These are phyloP conservation scores for Oropetium thomaeum DNA, from an alignment of 176 grass and related monocot species.

Conservation along the genomic window DNA sequence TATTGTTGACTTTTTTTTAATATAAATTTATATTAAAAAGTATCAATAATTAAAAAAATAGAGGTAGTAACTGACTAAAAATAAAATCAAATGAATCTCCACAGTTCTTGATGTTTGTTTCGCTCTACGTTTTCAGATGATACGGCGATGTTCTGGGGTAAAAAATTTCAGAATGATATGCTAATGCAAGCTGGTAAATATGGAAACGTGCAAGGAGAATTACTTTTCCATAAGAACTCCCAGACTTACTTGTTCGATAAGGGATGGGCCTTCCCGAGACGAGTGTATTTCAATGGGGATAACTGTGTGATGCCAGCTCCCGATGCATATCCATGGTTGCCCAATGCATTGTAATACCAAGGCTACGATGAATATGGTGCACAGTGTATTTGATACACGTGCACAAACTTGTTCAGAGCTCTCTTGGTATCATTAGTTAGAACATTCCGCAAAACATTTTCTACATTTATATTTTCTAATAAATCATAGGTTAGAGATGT, in stretches of 20 bases:
- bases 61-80: no score
- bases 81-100: neutral
- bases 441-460: no score
- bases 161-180: slow-evolving; percentile 81
- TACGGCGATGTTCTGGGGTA: slow-evolving; percentile 87
- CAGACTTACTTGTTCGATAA: slow-evolving; percentile 58
- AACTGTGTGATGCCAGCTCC: slow-evolving; percentile 84
- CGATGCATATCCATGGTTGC: slow-evolving; percentile 73
- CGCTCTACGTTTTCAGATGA: slow-evolving; percentile 54
- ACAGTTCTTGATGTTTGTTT: neutral
- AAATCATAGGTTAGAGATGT: no score
- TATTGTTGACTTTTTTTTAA: no score
- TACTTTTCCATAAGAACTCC: slow-evolving; percentile 64
- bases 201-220: slow-evolving; percentile 68
- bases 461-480: no score
- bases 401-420: no score
- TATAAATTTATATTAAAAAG: no score
- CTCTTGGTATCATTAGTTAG: no score
- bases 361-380: no score
- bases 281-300: slow-evolving; percentile 86
- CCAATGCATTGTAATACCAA: no score
- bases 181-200: slow-evolving; percentile 67
- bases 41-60: no score
- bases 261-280: slow-evolving; percentile 81
- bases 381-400: no score